These are phyloP conservation scores for Metarhizium robertsii DNA, from an alignment of 2,329 filamentous ascomycete species.

Conservation along the genomic window DNA sequence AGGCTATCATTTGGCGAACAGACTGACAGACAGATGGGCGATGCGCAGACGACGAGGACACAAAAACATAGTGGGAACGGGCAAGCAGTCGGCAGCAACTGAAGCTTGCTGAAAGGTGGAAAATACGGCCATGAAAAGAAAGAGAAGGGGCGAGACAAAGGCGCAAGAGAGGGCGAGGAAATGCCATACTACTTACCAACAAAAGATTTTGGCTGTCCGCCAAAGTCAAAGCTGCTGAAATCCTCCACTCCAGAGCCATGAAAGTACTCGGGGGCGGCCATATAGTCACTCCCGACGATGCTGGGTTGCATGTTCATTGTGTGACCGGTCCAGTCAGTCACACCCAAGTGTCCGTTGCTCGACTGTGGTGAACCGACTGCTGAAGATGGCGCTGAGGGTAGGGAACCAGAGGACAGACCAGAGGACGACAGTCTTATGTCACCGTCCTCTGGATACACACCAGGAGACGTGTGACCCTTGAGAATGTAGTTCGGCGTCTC, in stretches of 20 bases:
- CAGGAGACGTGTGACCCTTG: slow-evolving; percentile 36
- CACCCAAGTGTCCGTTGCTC: slow-evolving; percentile 46
- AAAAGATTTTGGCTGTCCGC: slow-evolving; percentile 37
- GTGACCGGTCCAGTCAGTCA: slow-evolving; percentile 47
- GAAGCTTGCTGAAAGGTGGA: too few species aligned
- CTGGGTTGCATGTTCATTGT: slow-evolving; percentile 51
- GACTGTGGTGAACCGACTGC: slow-evolving; percentile 60
- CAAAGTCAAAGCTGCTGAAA: slow-evolving; percentile 37
- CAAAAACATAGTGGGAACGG: too few species aligned
- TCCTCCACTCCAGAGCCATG: slow-evolving; percentile 41
- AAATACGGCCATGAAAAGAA: too few species aligned
- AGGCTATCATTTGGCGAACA: too few species aligned
- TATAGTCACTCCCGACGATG: slow-evolving; percentile 51
- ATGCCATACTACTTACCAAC: slow-evolving; percentile 40
- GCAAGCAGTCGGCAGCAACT: too few species aligned
- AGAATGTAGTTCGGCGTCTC: slow-evolving; percentile 36
- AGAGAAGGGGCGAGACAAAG: background rate
- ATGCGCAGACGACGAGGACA: too few species aligned
- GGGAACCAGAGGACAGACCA: slow-evolving; percentile 52
- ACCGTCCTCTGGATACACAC: slow-evolving; percentile 39
- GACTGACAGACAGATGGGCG: too few species aligned
- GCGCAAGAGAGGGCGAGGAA: background rate
- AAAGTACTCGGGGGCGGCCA: slow-evolving; percentile 45
- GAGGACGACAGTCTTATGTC: slow-evolving; percentile 44
- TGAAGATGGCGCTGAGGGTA: slow-evolving; percentile 55